Evolutionary conservation across 148 eudicot species (phyloP), one percentile per base, ranked within the genome.

Genomic region (Agrostemma githago): DNA sequence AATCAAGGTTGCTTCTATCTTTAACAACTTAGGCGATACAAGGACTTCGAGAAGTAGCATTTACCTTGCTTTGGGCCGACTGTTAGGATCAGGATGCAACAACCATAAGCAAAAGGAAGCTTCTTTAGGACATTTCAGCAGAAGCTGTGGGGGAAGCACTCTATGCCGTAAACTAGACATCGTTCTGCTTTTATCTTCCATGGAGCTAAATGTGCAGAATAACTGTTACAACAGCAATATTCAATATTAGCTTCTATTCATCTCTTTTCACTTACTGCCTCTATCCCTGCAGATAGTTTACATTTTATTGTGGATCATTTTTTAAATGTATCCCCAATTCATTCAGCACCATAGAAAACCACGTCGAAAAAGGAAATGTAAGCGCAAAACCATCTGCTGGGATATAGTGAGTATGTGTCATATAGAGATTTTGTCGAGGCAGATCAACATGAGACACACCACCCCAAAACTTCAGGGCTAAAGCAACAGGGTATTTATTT

Each of bases 61-160:
- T 78, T 82, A 90, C 99, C 92, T 79, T 85, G 86, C 86, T 76
- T 89, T 90, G 65, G 99, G 99, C 77, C 99, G 85, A 77, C 90
- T 79, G 77, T 83, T 77, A 59, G 97, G 92, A 69, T 92, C 96
- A 17, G 99, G 99, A 82, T 95, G 99, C 81, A 92, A 82, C 79
- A 92, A 83, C 99, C 99, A 92, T 68, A 92, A 83, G 82, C 99
- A 95, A 86, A 95, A 92, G 16, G 96, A 86, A 85, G 99, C 99
- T 88, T 90, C 97, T 88, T 95, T 95, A n/a, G 99, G 96, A 89
- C 92, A 92, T 80, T 89, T 95, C 78, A 92, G 80, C 58, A 92
- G 83, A 71, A 95, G 78, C 74, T 90, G 94, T 40, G 99, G 99
- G 51, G 99, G 99, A 72, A 95, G 96, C 73, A 95, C 92, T 53